Evolutionary conservation across 805 yeast genomes (phyloP), one percentile per base, ranked within the genome.

Genomic region (Candida insectorum): DNA sequence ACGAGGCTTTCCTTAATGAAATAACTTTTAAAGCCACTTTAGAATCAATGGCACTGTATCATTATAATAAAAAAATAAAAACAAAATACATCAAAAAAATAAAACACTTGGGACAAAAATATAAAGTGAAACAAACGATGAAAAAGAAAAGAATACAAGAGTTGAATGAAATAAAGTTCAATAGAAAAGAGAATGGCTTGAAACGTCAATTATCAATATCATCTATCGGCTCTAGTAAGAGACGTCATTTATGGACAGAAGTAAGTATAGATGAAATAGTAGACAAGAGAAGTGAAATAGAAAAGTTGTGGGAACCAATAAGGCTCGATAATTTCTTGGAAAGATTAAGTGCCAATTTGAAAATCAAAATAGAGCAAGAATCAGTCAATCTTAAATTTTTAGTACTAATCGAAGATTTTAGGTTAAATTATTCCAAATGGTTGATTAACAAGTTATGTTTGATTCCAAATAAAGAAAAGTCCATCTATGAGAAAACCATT

Each of bases 1-100:
- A 62, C 41, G 48, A 54, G 12, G 85, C 89, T 0, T 80, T 84
- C 45, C 48, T 85, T 26, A 67, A 73, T 27, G 89, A 83, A 43
- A 62, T 72, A 24, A 49, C 75, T 0, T 76, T 67, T 45, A 53
- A 71, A 24, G 52, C 59, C 3, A 54, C 63, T 0, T 47, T 71
- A 26, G 71, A 71, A 18, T 50, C 62, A 2, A 54, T 58, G 28
- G 83, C 93, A 0, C 69, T 62, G n/a, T 20, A 40, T 1, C 51
- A 65, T 26, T 51, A 70, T 27, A 44, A 57, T 0, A 46, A 34
- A 6, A 46, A 45, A 2, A 31, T 75, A 16, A 67, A 65, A 38
- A 43, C 32, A 14, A 40, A 28, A 2, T 36, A 51, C 1, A 45
- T 79, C 3, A 40, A 37, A 16, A 55, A 43, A 16, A 43, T 83